These are phyloP conservation scores for Dimocarpus longan DNA, from an alignment of 345 rosid genomes.

Conservation along the genomic window DNA sequence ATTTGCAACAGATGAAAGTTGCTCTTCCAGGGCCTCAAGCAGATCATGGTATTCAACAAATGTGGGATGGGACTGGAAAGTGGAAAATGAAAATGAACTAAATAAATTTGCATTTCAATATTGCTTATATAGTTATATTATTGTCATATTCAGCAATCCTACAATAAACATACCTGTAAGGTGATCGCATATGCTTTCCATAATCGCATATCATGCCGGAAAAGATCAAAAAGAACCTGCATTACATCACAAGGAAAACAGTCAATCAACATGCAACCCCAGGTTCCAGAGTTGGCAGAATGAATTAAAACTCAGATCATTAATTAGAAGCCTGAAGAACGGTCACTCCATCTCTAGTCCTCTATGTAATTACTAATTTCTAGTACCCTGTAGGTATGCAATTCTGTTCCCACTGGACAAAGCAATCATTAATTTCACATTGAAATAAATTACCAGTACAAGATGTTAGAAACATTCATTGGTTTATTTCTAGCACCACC, in stretches of 20 bases:
- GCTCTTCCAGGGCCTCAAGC: conserved; percentile 61
- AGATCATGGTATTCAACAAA: conserved; percentile 79
- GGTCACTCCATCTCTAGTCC: background rate
- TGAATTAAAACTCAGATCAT: background rate
- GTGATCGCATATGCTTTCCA: conserved; percentile 89
- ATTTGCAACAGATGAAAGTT: conserved; percentile 43
- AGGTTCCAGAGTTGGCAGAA: background rate
- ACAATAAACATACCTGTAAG: conserved; percentile 52
- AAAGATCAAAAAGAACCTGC: conserved; percentile 91
- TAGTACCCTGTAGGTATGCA: background rate
- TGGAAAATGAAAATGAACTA: background rate
- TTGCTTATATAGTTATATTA: too few species aligned
- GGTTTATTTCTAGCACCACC: background rate
- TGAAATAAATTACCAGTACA: background rate
- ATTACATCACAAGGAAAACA: conserved; percentile 12
- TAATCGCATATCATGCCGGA: conserved; percentile 68
- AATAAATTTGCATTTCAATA: conserved; percentile 7
- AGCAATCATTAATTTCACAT: background rate
- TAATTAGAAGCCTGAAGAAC: background rate
- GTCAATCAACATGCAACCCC: background rate
- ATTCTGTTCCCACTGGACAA: background rate
- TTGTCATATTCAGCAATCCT: background rate
- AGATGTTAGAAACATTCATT: background rate
- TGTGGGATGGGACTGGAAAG: conserved; percentile 59
- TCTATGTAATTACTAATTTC: background rate